Evolutionary conservation across 1,284 basidiomycete genomes (phyloP).

Genomic region (Puccinia novopanici): DNA sequence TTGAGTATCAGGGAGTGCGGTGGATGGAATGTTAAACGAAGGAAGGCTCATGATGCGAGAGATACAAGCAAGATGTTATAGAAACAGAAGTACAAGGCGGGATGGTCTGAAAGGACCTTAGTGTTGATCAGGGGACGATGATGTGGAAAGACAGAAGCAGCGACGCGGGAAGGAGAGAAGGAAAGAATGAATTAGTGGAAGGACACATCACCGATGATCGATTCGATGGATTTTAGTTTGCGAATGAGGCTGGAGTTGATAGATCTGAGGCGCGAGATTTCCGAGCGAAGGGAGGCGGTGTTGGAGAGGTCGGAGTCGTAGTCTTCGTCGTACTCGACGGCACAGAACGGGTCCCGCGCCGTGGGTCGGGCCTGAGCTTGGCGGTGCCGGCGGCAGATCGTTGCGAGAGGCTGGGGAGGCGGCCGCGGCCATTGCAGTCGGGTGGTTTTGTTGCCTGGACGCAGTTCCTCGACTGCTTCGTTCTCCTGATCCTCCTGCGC

Average conservation of each 20-base stretch:
- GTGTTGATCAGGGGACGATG: too few relatives aligned
- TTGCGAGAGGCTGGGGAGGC: background rate
- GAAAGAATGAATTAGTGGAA: background rate
- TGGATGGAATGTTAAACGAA: too few relatives aligned
- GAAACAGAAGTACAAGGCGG: too few relatives aligned
- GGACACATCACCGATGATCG: constrained; percentile 3
- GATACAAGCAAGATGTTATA: too few relatives aligned
- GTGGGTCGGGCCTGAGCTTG: background rate
- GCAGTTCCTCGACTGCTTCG: background rate
- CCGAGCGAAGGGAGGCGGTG: background rate
- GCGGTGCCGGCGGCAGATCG: background rate
- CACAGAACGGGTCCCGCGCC: background rate
- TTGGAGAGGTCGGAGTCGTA: constrained; percentile 1
- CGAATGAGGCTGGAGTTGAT: constrained; percentile 21
- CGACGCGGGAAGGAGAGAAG: too few relatives aligned
- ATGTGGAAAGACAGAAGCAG: background rate
- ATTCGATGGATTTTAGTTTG: constrained; percentile 29
- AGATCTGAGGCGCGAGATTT: constrained; percentile 17
- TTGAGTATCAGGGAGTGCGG: too few relatives aligned
- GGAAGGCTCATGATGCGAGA: too few relatives aligned
- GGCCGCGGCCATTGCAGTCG: background rate
- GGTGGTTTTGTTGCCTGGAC: background rate
- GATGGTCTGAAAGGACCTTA: too few relatives aligned
- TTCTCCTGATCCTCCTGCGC: background rate
- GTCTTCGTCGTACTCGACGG: background rate